A percentile compares a stretch with the other conserved stretches of the same genome.
These are phyloP conservation scores for Lolium rigidum DNA, from an alignment of 176 grass and related monocot genomes.

Conservation along the genomic window DNA sequence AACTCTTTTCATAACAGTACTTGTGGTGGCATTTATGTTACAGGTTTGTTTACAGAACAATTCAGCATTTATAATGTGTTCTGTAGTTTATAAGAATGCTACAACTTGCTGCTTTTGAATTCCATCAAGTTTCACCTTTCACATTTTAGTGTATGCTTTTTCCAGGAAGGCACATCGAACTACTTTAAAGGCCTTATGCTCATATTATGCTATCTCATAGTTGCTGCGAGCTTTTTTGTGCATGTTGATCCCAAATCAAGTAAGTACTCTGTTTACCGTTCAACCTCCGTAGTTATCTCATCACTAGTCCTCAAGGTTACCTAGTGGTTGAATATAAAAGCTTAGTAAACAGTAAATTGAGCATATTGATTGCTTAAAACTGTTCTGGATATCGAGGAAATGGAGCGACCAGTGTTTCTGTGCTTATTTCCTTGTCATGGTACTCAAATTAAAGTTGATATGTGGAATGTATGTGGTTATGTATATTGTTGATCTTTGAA, in stretches of 20 bases:
- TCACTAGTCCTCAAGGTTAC: not conserved
- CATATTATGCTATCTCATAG: constrained; percentile 87
- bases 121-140: constrained; percentile 19
- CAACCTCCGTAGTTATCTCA: constrained; percentile 30
- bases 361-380: constrained; percentile 21
- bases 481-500: not conserved
- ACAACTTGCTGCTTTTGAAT: not conserved
- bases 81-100: constrained; percentile 8
- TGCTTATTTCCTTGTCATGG: constrained; percentile 19
- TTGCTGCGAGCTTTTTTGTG: constrained; percentile 89
- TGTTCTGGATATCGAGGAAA: not conserved
- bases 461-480: constrained; percentile 1
- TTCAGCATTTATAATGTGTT: not conserved
- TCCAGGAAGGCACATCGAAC: constrained; percentile 88
- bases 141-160: constrained; percentile 34
- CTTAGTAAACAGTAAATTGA: constrained; percentile 2
- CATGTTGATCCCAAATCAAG: constrained; percentile 75
- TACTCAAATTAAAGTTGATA: not conserved
- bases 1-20: constrained; percentile 33
- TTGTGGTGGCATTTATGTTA: constrained; percentile 95
- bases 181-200: constrained; percentile 97
- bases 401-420: not conserved
- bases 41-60: constrained; percentile 62
- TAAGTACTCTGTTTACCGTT: constrained; percentile 45
- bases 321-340: constrained; percentile 22